Evolutionary conservation across 345 rosid species (phyloP).

Genomic region (Salix brachista): DNA sequence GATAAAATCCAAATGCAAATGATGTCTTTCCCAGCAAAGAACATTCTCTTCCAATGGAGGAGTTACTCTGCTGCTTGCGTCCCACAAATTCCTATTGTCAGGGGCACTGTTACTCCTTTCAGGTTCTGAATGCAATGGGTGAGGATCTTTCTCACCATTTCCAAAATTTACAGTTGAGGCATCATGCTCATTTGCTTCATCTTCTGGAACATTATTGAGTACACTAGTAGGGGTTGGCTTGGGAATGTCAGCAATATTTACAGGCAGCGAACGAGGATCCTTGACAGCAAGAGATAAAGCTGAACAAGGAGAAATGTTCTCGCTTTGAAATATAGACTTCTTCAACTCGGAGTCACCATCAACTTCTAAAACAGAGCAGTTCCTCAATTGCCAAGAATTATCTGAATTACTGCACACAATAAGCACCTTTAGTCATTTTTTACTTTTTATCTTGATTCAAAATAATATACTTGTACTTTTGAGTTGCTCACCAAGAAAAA

Average conservation of each 20-base stretch:
- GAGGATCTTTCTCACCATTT: conserved; percentile 14
- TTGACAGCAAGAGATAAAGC: conserved; percentile 42
- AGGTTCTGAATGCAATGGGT: conserved; percentile 20
- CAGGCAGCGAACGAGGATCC: conserved; percentile 54
- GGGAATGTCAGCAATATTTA: conserved; percentile 23
- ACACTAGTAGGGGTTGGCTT: conserved; percentile 19
- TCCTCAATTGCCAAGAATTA: conserved; percentile 30
- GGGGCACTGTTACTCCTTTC: conserved; percentile 15
- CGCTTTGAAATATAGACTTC: conserved; percentile 29
- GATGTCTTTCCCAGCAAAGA: conserved; percentile 63
- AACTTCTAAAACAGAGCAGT: conserved; percentile 35
- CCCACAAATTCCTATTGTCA: conserved; percentile 51
- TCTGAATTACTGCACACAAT: conserved; percentile 41
- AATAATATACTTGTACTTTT: neutral
- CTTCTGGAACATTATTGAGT: conserved; percentile 14
- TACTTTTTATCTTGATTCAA: conserved; percentile 4
- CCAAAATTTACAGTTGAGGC: conserved; percentile 19
- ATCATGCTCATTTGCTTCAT: conserved; percentile 24
- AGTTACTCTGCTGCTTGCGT: conserved; percentile 37
- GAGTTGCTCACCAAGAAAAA: conserved; percentile 46
- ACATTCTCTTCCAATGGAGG: conserved; percentile 61
- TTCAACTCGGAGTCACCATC: conserved; percentile 15
- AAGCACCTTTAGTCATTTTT: conserved; percentile 15
- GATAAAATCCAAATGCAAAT: conserved; percentile 42
- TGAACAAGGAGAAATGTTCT: conserved; percentile 35